phyloP scores from a whole-genome alignment of 768 basidiomycete species.

The Boletus bicolor region DNA sequence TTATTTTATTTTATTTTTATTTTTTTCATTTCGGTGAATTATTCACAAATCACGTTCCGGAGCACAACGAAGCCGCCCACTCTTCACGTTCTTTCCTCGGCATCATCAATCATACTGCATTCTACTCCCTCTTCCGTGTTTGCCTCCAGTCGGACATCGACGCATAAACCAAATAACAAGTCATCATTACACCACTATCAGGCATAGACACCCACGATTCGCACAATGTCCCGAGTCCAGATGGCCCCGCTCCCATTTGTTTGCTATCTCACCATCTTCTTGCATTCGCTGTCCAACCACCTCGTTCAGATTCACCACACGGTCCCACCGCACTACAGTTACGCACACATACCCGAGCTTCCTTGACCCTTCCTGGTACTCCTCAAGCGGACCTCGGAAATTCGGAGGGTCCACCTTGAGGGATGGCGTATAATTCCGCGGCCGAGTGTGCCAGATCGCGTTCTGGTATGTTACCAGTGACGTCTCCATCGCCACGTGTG shows the following conservation, averaged over 20 bases:
- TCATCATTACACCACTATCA: too few species aligned
- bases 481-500: slow-evolving; percentile 6
- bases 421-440: slow-evolving; percentile 56
- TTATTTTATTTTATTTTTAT: too few species aligned
- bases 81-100: too few species aligned
- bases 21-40: too few species aligned
- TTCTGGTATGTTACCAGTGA: slow-evolving; percentile 8
- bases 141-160: too few species aligned
- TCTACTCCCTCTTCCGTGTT: too few species aligned
- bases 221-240: slow-evolving; percentile 12
- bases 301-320: slow-evolving; percentile 5
- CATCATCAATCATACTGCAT: too few species aligned
- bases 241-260: slow-evolving; percentile 49
- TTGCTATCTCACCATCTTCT: slow-evolving; percentile 61
- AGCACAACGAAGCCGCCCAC: too few species aligned
- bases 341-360: slow-evolving; percentile 23
- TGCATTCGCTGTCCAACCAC: slow-evolving; percentile 48
- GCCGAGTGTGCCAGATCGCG: slow-evolving; percentile 38
- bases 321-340: slow-evolving; percentile 17
- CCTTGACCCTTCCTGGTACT: slow-evolving; percentile 30
- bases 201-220: slow-evolving; percentile 13
- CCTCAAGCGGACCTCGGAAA: slow-evolving; percentile 50
- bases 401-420: slow-evolving; percentile 59
- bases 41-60: too few species aligned
- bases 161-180: too few species aligned